Conservation (phyloP, 2,329 filamentous ascomycete species). For the Colletotrichum lentis region DNA sequence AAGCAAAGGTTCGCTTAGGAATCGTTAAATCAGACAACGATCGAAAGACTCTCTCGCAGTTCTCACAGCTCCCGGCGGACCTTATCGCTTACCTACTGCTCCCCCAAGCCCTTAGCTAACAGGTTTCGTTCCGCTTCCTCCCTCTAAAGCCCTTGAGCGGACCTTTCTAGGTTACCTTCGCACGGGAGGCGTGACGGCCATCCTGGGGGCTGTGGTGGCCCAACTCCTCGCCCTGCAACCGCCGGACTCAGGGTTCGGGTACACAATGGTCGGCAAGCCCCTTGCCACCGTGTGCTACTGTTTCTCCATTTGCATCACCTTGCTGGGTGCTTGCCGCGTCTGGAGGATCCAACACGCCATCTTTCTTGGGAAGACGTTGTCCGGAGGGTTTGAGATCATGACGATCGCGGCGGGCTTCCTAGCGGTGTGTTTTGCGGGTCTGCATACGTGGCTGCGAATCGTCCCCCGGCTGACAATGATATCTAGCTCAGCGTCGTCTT, state of each 20-base stretch:
- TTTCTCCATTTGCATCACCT: constrained; percentile 50
- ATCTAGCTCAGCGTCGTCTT: constrained; percentile 24
- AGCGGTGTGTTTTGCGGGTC: constrained; percentile 29
- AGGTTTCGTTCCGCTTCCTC: constrained; percentile 13
- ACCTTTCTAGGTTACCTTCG: constrained; percentile 79
- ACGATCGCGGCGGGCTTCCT: constrained; percentile 33
- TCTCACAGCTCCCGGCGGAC: neutral
- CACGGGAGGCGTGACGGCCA: constrained; percentile 73
- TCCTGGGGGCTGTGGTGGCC: constrained; percentile 70
- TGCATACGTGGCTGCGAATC: too few relatives aligned
- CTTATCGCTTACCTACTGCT: neutral
- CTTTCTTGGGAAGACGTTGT: constrained; percentile 44
- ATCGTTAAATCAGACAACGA: constrained; percentile 7
- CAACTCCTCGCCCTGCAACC: constrained; percentile 69
- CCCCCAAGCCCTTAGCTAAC: constrained; percentile 25
- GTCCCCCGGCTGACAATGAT: neutral
- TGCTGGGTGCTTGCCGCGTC: constrained; percentile 45
- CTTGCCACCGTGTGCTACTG: constrained; percentile 56
- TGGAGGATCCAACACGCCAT: constrained; percentile 47
- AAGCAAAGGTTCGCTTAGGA: too few relatives aligned
- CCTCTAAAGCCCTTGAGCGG: constrained; percentile 69
- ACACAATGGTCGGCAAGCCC: constrained; percentile 67
- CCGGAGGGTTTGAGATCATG: constrained; percentile 45
- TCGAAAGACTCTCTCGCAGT: neutral
- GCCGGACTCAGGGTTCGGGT: constrained; percentile 59